A percentile compares a stretch with the other conserved stretches of the same genome.
Evolutionary conservation across 1,284 basidiomycete species (phyloP).

Genomic region (Pseudozyma pruni): DNA sequence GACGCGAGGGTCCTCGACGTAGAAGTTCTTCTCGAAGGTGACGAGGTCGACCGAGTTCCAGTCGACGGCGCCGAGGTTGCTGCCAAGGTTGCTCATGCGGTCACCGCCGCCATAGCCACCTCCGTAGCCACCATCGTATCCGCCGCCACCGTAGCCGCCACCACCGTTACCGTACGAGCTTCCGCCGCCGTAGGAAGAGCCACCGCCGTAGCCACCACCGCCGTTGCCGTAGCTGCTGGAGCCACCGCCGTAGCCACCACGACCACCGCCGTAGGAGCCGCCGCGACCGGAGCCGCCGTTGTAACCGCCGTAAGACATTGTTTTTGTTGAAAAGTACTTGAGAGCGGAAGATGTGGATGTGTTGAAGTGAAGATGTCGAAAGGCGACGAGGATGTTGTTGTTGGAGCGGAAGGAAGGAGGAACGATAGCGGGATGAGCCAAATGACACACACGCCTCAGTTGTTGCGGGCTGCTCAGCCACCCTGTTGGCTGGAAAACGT

Average conservation of each 20-base stretch:
- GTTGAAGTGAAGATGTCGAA: not conserved
- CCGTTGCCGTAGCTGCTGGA: slow-evolving; percentile 41
- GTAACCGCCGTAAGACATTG: slow-evolving; percentile 60
- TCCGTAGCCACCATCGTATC: slow-evolving; percentile 44
- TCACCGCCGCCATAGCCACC: slow-evolving; percentile 71
- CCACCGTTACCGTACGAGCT: slow-evolving; percentile 69
- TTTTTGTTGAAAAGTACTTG: not conserved
- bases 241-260: slow-evolving; percentile 41
- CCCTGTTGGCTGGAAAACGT: slow-evolving; percentile 1
- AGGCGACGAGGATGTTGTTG: slow-evolving; percentile 11
- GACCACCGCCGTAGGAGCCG: slow-evolving; percentile 41
- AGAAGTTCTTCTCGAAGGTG: slow-evolving; percentile 87
- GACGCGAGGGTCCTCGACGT: slow-evolving; percentile 90
- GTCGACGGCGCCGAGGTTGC: slow-evolving; percentile 83
- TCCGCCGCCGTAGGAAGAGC: slow-evolving; percentile 51
- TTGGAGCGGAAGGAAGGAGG: not conserved
- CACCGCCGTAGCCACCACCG: slow-evolving; percentile 33
- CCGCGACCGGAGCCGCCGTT: slow-evolving; percentile 44
- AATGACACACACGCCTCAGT: not conserved
- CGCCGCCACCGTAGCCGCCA: slow-evolving; percentile 57
- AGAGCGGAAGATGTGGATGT: not conserved
- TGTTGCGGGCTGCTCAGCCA: slow-evolving; percentile 22
- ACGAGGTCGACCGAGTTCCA: slow-evolving; percentile 80
- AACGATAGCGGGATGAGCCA: not conserved
- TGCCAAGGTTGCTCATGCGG: slow-evolving; percentile 85